Conservation (phyloP, 768 basidiomycete species). For the Kondoa subrosea region DNA sequence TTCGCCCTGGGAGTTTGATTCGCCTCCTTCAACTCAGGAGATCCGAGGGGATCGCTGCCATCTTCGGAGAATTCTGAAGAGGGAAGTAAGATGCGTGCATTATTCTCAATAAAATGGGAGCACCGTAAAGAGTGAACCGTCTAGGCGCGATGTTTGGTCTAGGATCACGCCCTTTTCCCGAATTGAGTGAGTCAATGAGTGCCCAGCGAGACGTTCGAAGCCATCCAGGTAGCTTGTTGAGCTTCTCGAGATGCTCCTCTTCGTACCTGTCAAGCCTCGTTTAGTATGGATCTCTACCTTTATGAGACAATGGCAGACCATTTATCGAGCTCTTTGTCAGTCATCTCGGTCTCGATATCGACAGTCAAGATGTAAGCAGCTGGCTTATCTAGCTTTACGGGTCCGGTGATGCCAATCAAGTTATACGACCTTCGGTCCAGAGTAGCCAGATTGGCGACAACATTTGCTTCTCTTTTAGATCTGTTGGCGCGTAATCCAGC, state of each 20-base stretch:
- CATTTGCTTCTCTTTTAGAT: conserved; percentile 32
- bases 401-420: background rate
- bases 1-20: background rate
- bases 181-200: background rate
- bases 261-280: background rate
- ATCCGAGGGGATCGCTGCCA: background rate
- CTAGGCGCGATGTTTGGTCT: background rate
- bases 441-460: conserved; percentile 30
- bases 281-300: background rate
- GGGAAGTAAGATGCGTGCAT: background rate
- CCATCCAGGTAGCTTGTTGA: background rate
- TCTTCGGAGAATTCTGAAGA: background rate
- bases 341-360: background rate
- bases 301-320: background rate
- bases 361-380: background rate
- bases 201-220: background rate
- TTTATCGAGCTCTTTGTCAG: background rate
- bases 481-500: conserved; percentile 32
- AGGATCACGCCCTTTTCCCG: background rate
- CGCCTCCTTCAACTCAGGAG: background rate
- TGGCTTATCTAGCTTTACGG: background rate
- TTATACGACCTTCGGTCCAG: conserved; percentile 32
- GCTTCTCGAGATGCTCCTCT: background rate
- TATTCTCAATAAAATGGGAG: background rate
- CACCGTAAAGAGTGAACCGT: background rate